Evolutionary conservation across 768 basidiomycete species (phyloP).

Genomic region (Mycena chlorophos): DNA sequence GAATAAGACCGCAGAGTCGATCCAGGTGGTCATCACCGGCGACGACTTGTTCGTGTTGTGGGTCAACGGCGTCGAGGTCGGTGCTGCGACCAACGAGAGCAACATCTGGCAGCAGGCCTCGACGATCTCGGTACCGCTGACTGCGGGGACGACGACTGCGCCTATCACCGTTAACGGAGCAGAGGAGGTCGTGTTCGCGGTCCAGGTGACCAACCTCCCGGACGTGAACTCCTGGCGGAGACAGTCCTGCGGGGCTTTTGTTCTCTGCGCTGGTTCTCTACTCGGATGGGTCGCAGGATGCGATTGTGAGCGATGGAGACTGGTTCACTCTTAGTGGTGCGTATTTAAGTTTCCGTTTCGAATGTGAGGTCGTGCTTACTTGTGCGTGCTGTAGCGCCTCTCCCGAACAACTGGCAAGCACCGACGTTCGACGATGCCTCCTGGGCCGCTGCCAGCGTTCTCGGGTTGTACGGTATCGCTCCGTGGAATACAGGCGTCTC

Average conservation of each 20-base stretch:
- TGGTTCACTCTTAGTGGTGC: conserved; percentile 19
- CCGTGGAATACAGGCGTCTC: conserved; percentile 27
- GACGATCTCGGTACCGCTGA: conserved; percentile 22
- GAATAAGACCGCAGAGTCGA: conserved; percentile 26
- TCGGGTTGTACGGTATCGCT: conserved; percentile 22
- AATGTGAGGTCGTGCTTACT: no score
- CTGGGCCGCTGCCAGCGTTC: conserved; percentile 24
- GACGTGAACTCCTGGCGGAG: conserved; percentile 17
- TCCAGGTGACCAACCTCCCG: conserved; percentile 22
- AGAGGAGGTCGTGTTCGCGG: conserved; percentile 21
- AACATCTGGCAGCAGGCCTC: conserved; percentile 27
- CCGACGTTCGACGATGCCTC: conserved; percentile 25
- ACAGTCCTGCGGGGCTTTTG: conserved; percentile 26
- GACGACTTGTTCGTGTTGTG: conserved; percentile 30
- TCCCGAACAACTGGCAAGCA: neutral
- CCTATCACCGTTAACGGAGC: neutral
- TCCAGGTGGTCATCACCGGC: conserved; percentile 25
- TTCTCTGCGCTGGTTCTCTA: conserved; percentile 24
- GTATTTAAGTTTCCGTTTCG: neutral
- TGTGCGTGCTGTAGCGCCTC: neutral
- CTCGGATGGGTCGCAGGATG: conserved; percentile 23
- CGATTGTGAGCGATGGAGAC: conserved; percentile 23
- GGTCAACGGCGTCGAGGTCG: conserved; percentile 28
- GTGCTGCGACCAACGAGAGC: conserved; percentile 20
- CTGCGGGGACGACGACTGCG: conserved; percentile 9